Evolutionary conservation across 306 rosid species (phyloP).

Genomic region (Glycyrrhiza uralensis): DNA sequence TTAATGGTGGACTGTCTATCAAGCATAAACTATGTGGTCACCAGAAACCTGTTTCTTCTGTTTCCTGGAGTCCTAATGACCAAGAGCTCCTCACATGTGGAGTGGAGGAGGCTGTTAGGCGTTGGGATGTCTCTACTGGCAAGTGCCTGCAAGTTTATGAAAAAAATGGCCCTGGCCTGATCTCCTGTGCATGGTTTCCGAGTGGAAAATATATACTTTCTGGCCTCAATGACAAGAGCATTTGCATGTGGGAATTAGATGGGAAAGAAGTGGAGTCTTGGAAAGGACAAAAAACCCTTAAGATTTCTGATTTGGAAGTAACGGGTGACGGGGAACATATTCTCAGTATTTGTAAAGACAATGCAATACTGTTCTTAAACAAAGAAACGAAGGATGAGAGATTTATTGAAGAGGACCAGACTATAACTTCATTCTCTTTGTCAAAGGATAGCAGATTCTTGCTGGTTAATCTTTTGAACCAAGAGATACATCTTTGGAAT

Average conservation of each 20-base stretch:
- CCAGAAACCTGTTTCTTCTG: conserved; percentile 61
- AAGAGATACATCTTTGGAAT: conserved; percentile 92
- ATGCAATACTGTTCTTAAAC: conserved; percentile 55
- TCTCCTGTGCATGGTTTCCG: conserved; percentile 91
- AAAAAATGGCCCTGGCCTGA: conserved; percentile 60
- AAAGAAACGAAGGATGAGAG: conserved; percentile 65
- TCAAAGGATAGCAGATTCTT: conserved; percentile 72
- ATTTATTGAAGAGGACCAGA: conserved; percentile 63
- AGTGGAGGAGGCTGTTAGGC: conserved; percentile 81
- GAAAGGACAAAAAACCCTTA: conserved; percentile 72
- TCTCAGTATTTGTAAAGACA: conserved; percentile 59
- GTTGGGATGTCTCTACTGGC: conserved; percentile 84
- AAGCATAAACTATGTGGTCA: conserved; percentile 78
- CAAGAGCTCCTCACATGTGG: conserved; percentile 90
- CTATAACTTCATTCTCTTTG: conserved; percentile 70
- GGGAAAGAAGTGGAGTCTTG: conserved; percentile 85
- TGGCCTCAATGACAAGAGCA: conserved; percentile 77
- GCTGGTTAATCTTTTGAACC: conserved; percentile 78
- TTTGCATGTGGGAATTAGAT: conserved; percentile 83
- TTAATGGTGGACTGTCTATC: conserved; percentile 45
- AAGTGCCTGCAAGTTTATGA: conserved; percentile 78
- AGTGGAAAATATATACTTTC: conserved; percentile 71
- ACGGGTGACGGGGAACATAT: conserved; percentile 67
- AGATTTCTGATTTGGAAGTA: conserved; percentile 83
- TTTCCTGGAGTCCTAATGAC: conserved; percentile 88